Evolutionary conservation across 1,139 yeast species (phyloP).

Genomic region (Suhomyces kunorum): DNA sequence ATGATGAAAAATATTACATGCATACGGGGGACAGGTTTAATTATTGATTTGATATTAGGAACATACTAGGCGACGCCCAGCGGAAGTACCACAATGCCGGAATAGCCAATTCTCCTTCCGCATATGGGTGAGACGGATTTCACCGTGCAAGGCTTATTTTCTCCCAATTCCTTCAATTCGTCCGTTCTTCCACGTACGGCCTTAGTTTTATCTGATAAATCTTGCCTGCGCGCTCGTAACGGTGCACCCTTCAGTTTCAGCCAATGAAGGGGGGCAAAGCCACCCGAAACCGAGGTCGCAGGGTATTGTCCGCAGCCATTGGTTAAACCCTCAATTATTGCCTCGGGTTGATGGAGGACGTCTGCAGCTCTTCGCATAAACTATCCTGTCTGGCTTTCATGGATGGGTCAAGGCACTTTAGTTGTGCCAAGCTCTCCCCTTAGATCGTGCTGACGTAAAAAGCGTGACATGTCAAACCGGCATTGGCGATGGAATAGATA

Average conservation of each 20-base stretch:
- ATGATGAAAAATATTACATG: background rate
- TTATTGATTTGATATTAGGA: background rate
- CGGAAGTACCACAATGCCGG: background rate
- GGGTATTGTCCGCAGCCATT: background rate
- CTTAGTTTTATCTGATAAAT: background rate
- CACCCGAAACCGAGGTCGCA: background rate
- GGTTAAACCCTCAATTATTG: background rate
- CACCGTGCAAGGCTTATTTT: background rate
- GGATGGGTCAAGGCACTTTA: too few relatives aligned
- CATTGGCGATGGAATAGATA: background rate
- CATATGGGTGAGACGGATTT: too few relatives aligned
- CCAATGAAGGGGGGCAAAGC: background rate
- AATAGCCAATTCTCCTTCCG: background rate
- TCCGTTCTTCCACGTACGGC: too few relatives aligned
- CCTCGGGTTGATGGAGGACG: too few relatives aligned
- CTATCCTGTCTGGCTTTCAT: too few relatives aligned
- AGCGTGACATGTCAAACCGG: too few relatives aligned
- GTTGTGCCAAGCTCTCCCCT: slow-evolving; percentile 2
- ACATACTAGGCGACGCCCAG: background rate
- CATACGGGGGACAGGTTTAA: background rate
- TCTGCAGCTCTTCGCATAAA: too few relatives aligned
- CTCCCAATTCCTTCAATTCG: too few relatives aligned
- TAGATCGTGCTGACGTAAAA: background rate
- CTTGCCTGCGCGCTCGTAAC: background rate
- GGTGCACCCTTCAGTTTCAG: background rate